Percentiles rank a stretch among this genome's conserved stretches.
These are phyloP conservation scores for Aegilops tauschii DNA, from an alignment of 176 grass and related monocot species.

Conservation along the genomic window DNA sequence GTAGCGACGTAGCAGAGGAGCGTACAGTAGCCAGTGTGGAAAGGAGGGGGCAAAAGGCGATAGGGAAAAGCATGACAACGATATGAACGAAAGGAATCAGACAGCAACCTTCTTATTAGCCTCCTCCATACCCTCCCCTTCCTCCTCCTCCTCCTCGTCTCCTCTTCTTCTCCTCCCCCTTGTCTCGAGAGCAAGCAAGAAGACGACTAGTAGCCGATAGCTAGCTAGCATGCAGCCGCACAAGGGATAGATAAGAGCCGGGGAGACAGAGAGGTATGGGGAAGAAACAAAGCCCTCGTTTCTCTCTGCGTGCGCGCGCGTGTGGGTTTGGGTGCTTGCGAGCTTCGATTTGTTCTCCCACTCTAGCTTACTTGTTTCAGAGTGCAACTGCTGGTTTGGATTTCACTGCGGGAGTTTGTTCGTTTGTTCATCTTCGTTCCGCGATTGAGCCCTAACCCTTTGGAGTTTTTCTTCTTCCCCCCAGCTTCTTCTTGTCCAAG, in stretches of 20 bases:
- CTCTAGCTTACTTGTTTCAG: constrained; percentile 42
- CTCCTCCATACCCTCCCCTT: constrained; percentile 42
- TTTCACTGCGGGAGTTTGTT: constrained; percentile 67
- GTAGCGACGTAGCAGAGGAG: not conserved
- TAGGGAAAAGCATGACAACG: constrained; percentile 66
- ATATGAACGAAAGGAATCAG: constrained; percentile 68
- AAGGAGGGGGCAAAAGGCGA: constrained; percentile 29
- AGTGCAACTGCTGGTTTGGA: constrained; percentile 77
- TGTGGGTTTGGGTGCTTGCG: constrained; percentile 34
- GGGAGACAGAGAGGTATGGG: constrained; percentile 19
- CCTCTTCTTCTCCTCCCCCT: not conserved
- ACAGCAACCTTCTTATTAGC: constrained; percentile 61
- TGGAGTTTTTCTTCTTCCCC: constrained; percentile 39
- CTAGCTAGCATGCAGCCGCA: not conserved
- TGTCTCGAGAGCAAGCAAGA: constrained; percentile 28
- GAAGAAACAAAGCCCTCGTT: constrained; percentile 48
- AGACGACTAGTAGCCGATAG: not conserved
- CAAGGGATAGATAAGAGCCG: not conserved
- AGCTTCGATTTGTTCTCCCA: constrained; percentile 32
- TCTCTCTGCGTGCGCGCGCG: constrained; percentile 34
- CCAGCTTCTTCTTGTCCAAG: constrained; percentile 32
- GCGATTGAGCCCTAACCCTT: constrained; percentile 29
- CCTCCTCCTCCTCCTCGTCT: not conserved
- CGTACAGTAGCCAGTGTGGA: constrained; percentile 29
- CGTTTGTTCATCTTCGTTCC: constrained; percentile 48